Base-by-base conservation (phyloP, 2,329 filamentous ascomycete species). In the Coniochaeta sp. region DNA sequence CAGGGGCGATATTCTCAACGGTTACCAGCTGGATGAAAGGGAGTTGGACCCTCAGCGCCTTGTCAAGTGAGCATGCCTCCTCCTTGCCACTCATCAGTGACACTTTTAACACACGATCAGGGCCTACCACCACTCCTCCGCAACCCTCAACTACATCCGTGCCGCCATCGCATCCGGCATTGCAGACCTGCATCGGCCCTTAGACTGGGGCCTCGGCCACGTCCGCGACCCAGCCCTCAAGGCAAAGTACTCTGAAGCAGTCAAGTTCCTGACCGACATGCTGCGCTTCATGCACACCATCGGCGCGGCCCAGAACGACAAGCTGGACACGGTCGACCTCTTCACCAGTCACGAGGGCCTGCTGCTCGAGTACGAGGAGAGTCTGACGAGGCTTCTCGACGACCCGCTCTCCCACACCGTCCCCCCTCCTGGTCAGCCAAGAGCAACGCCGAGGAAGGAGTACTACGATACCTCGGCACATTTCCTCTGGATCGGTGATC, bases 401-500 rank as follows among this genome's bases (percentile, higher is more conserved):
- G 67, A 69, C 62, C 67, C 71, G 28, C 64, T 67, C 58, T 62
- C 64, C n/a, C 66, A 66, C 59, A 64, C 65, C 59, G 66, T 66
- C 66, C 60, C 81, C 83, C 64, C 84, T 81, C 6, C 73, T 34
- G 64, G 68, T 47, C 68, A 68, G 60, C 64, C 59, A 58, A 63
- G 57, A 50, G 58, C 65, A 40, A 44, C 40, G 31, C 47, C 40
- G 43, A 70, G 47, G 17, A 84, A 84, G 69, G 86, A 88, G 69
- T 96, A 90, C 82, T 98, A 96, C 78, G 89, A 96, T 75, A 98
- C 93, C 0, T 96, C 91, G 5, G 91, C 91, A 0, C 95, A 99
- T 73, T 98, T 99, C 79, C 83, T 99, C 72, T 99, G 95, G 95
- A 96, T 99, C 68, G 95, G 95, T 59, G 95, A 99, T 74, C 90